phyloP scores from a whole-genome alignment of 768 basidiomycete genomes.

The Stropharia rugosoannulata region DNA sequence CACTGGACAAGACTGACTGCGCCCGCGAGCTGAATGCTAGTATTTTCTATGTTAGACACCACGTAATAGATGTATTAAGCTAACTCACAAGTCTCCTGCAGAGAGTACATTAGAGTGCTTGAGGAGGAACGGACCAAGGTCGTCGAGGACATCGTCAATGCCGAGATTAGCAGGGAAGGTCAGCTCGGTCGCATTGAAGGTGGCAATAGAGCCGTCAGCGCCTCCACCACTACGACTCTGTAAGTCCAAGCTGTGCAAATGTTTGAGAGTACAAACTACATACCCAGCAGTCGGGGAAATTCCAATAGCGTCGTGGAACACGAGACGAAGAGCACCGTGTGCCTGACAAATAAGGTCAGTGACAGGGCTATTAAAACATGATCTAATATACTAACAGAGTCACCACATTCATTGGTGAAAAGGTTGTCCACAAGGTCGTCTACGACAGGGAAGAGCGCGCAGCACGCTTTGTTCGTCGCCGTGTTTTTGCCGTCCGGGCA shows the following conservation, averaged over 20 bases:
- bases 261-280: constrained; percentile 8
- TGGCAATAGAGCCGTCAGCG: constrained; percentile 49
- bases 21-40: constrained; percentile 44
- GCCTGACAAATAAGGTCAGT: not conserved
- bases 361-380: no score
- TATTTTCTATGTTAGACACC: not conserved
- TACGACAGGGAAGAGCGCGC: constrained; percentile 23
- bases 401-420: constrained; percentile 30
- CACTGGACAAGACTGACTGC: constrained; percentile 42
- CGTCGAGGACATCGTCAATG: constrained; percentile 39
- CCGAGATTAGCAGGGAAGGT: constrained; percentile 42
- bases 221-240: constrained; percentile 32
- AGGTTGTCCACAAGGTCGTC: constrained; percentile 20
- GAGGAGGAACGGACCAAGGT: constrained; percentile 30
- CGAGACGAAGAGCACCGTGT: not conserved
- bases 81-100: constrained; percentile 45
- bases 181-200: constrained; percentile 42
- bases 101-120: constrained; percentile 32
- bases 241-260: not conserved
- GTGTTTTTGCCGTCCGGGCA: constrained; percentile 27
- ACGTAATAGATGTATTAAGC: not conserved
- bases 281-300: not conserved
- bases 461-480: constrained; percentile 26
- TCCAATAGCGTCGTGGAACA: not conserved
- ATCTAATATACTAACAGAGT: constrained; percentile 8